Base-by-base conservation (phyloP, 140 eudicot genomes). In the Anethum foeniculum region DNA sequence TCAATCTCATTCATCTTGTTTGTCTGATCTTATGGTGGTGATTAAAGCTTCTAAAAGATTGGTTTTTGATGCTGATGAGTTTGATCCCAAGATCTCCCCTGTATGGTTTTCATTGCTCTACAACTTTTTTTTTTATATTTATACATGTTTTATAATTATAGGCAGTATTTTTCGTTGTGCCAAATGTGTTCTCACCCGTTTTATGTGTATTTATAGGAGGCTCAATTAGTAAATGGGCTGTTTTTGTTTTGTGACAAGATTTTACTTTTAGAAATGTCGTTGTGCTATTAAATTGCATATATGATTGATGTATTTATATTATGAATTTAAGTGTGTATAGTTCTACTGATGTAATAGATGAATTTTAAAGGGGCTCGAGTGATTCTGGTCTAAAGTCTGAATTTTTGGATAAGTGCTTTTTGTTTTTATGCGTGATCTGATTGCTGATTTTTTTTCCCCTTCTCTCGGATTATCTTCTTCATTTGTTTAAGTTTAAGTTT, bases 31-130 rank as follows among this genome's bases (percentile, higher is more conserved):
- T 8, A 80, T 84, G 7, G 23, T 73, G 30, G 89, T 91, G 23
- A 84, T 94, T 32, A 86, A 90, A 79, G 91, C 83, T 85, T 90
- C 92, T 11, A 90, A 90, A 60, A 52, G 85, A 7, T 82, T 94
- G 43, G 78, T 94, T 25, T 52, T 80, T 56, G 87, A 84, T 48
- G 98, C 97, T 52, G 87, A 86, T 82, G 84, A 71, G 60, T 89
- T 92, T 75, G 89, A 88, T 85, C 87, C 87, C 80, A 79, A 82
- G 77, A 85, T 81, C 56, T 81, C 89, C 23, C 39, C 90, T 78
- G 97, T 92, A 89, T 80, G 90, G 89, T 86, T 14, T 41, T 15
- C 5, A 67, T 75, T 5, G 16, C 2, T 62, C 69, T 1, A 25
- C 18, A 56, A 56, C 28, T 56, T 56, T 7, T 7, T 5, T 54